phyloP scores from a whole-genome alignment of 108 stramenopile genomes.

The Conticribra guillardii region DNA sequence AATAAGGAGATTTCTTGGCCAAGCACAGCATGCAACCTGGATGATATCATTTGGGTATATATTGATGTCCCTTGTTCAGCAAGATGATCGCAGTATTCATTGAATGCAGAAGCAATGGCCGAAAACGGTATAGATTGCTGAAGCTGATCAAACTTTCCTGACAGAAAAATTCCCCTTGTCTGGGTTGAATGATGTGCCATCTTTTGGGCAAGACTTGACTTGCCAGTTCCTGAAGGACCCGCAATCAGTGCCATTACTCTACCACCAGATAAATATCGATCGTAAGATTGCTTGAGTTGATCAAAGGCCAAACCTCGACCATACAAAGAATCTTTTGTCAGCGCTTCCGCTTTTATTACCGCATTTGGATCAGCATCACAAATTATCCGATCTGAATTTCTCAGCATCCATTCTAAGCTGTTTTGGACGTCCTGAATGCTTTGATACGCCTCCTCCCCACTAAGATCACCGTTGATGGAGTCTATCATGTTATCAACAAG shows the following conservation, averaged over 20 bases:
- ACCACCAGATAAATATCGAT: conserved; percentile 1
- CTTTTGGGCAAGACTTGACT: conserved; percentile 3
- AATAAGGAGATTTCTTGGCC: conserved; percentile 10
- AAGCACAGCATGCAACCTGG: not conserved
- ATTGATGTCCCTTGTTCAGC: not conserved
- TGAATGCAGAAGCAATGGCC: conserved; percentile 21
- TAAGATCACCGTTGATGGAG: conserved; percentile 5
- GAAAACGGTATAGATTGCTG: conserved; percentile 7
- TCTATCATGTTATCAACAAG: conserved; percentile 13
- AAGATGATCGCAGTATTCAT: conserved; percentile 6
- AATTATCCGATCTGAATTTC: too few relatives aligned
- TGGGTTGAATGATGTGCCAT: not conserved
- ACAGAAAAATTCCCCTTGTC: conserved; percentile 15
- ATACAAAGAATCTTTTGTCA: too few relatives aligned
- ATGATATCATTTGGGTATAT: conserved; percentile 1
- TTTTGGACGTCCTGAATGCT: conserved; percentile 12
- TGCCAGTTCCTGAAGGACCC: conserved; percentile 25
- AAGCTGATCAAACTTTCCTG: conserved; percentile 28
- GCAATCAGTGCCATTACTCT: conserved; percentile 22
- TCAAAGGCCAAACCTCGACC: conserved; percentile 2
- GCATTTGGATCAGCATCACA: too few relatives aligned
- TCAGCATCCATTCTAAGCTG: conserved; percentile 16
- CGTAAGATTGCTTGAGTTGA: conserved; percentile 3
- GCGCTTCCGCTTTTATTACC: too few relatives aligned
- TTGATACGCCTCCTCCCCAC: conserved; percentile 12